Conservation (phyloP, 2,329 filamentous ascomycete genomes). For the Thermomyces lanuginosus region DNA sequence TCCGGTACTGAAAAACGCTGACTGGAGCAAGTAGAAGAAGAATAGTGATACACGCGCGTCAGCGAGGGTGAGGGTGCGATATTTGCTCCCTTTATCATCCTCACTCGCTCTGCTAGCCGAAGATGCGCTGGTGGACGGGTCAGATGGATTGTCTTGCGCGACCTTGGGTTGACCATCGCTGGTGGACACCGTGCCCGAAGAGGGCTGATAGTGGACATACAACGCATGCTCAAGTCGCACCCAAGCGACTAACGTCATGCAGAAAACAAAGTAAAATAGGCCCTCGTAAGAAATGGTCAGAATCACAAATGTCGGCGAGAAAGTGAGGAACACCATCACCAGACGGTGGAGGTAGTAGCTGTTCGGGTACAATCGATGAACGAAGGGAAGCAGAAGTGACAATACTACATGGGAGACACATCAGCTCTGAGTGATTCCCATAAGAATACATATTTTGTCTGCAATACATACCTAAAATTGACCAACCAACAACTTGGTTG, state of each 20-base stretch:
- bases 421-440: slow-evolving; percentile 4
- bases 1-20: slow-evolving; percentile 90
- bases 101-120: slow-evolving; percentile 21
- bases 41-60: slow-evolving; percentile 82
- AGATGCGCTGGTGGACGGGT: background rate
- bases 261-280: slow-evolving; percentile 86
- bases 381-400: slow-evolving; percentile 62
- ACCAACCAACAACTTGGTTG: slow-evolving; percentile 76
- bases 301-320: slow-evolving; percentile 85
- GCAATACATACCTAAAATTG: slow-evolving; percentile 45
- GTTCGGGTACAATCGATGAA: slow-evolving; percentile 66
- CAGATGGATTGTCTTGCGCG: slow-evolving; percentile 1
- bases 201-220: slow-evolving; percentile 29
- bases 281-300: slow-evolving; percentile 95
- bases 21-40: slow-evolving; percentile 88
- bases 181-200: slow-evolving; percentile 1
- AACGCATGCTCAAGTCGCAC: slow-evolving; percentile 77
- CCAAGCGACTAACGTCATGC: slow-evolving; percentile 68
- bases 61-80: slow-evolving; percentile 58
- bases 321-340: slow-evolving; percentile 77
- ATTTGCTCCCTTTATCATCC: slow-evolving; percentile 20
- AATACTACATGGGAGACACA: slow-evolving; percentile 33
- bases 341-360: slow-evolving; percentile 81
- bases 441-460: background rate
- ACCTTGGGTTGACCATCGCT: slow-evolving; percentile 1